Evolutionary conservation across 2,329 filamentous ascomycete genomes (phyloP), one percentile per base, ranked within the genome.

Genomic region (Colletotrichum coccodes): DNA sequence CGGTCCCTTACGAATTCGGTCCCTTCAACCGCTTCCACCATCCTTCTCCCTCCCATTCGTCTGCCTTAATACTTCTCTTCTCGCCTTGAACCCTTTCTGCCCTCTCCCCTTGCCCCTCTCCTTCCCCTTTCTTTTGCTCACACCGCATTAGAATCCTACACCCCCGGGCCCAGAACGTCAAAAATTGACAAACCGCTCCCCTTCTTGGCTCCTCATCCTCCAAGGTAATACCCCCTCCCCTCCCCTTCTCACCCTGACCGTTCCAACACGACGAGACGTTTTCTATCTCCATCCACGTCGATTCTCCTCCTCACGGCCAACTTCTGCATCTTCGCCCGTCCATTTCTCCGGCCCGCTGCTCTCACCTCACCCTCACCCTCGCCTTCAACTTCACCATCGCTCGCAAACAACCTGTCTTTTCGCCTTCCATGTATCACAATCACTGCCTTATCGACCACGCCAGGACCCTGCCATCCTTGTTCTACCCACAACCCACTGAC

Each of bases 201-300:
- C 42, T 64, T 64, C 32, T 28, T 34, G 42, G 42, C 49, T 52
- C 30, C 21, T 46, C 40, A 3, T 30, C 40, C 40, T 14, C 38
- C 18, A 23, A 16, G 7, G 23, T 32, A 38, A 34, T 30, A 18
- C 26, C 38, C 18, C 21, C 57, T 18, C 36, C 28, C 38, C 38
- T 23, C 40, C 50, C 36, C 52, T 21, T 34, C 28, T 23, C 28
- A n/a, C 44, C 53, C 53, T 63, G 58, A 18, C 60, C 44, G 42
- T 53, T 63, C 30, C 44, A n/a, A 57, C 21, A 26, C 60, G 36
- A 52, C 28, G 40, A 18, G 38, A 14, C 44, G 44, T 32, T 34
- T 57, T 58, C 46, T 52, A 58, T 68, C 44, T 58, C 52, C 30
- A 57, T 57, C 50, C 59, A 67, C 63, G 52, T 50, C 52, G 56